Evolutionary conservation across 2,329 filamentous ascomycete species (phyloP).

Genomic region (Alternaria sp.): DNA sequence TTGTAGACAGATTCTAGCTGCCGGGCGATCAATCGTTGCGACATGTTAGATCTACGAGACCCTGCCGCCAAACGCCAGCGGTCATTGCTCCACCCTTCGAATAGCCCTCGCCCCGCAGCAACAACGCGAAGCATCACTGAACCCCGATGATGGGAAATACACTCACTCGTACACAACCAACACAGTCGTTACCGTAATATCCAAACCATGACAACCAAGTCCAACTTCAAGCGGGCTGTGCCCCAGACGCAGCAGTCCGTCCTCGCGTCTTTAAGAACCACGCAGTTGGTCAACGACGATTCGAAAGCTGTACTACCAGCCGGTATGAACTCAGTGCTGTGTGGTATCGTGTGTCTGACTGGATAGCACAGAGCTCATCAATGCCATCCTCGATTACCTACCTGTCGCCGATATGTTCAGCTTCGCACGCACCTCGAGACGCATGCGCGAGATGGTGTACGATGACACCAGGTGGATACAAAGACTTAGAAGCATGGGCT

Average conservation of each 20-base stretch:
- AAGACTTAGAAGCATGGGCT: constrained; percentile 83
- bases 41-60: constrained; percentile 20
- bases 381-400: constrained; percentile 87
- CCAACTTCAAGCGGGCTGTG: constrained; percentile 59
- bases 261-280: constrained; percentile 79
- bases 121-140: constrained; percentile 10
- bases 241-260: constrained; percentile 57
- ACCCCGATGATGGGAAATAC: constrained; percentile 18
- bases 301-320: constrained; percentile 82
- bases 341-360: constrained; percentile 1
- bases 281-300: constrained; percentile 81
- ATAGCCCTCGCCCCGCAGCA: constrained; percentile 16
- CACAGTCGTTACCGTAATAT: not conserved
- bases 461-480: constrained; percentile 96
- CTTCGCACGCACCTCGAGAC: constrained; percentile 83
- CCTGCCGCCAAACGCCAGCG: constrained; percentile 21
- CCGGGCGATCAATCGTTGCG: constrained; percentile 18
- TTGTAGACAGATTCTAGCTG: constrained; percentile 6
- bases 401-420: constrained; percentile 84
- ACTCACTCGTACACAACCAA: constrained; percentile 1
- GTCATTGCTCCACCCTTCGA: constrained; percentile 22
- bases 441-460: constrained; percentile 97
- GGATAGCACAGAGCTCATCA: constrained; percentile 75
- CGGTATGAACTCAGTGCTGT: constrained; percentile 60
- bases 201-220: constrained; percentile 52